Percentiles rank a stretch among this genome's conserved stretches.
These are phyloP conservation scores for Zoysia matrella DNA, from an alignment of 202 grass and related monocot genomes.

Conservation along the genomic window DNA sequence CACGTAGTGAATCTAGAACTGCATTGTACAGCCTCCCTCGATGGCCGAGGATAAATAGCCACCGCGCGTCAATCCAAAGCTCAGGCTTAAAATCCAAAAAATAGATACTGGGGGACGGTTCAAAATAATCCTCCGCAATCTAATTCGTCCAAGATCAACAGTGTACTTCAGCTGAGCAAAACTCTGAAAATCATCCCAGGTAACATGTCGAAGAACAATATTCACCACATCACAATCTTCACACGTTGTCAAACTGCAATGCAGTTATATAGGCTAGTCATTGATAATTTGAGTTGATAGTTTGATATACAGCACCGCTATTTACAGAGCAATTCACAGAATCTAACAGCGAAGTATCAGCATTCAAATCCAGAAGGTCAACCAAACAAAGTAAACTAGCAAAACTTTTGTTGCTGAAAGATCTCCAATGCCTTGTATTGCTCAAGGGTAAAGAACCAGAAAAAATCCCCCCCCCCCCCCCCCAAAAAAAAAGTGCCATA, in stretches of 20 bases:
- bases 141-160: no score
- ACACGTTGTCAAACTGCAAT: neutral
- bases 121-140: no score
- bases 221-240: neutral
- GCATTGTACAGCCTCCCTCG: no score
- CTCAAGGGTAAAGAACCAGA: neutral
- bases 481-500: neutral
- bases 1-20: no score
- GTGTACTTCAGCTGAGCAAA: neutral
- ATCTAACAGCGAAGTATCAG: conserved; percentile 10
- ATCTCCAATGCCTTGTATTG: conserved; percentile 23
- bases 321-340: neutral
- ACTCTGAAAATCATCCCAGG: neutral
- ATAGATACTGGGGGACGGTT: neutral
- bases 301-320: neutral
- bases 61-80: no score
- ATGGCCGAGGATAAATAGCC: no score
- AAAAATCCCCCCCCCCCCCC: neutral
- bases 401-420: conserved; percentile 5
- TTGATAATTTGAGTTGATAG: neutral
- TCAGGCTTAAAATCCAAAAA: no score
- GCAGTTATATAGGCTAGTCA: neutral
- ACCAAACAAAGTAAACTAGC: neutral
- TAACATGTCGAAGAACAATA: neutral
- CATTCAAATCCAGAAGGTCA: conserved; percentile 20